Base-by-base conservation (phyloP, 257 asterid species). In the Solanum tacnaense region DNA sequence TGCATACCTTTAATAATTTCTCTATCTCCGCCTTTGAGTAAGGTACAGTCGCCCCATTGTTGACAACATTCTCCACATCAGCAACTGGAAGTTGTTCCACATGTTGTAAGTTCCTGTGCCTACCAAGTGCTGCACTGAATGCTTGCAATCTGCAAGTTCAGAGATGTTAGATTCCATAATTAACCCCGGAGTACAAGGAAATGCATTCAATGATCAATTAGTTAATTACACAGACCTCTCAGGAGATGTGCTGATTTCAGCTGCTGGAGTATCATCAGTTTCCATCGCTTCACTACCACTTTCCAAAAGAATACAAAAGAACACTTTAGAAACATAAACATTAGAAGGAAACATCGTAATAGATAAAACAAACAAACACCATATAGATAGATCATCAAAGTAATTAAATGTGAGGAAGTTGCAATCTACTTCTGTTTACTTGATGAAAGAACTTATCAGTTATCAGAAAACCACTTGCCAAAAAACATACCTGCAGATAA, bases 281-380 rank as follows among this genome's bases (percentile, higher is more conserved):
- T 95, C 99, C 99, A 94, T 95, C 29, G 96, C 90, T 85, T 92
- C 95, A 16, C 90, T 88, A 89, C 91, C 93, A 87, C 98, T 94
- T 56, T 34, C 82, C 88, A 89, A 86, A 84, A 67, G 36, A 75
- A 20, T 89, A 38, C 13, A 86, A 25, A 82, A 90, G 46, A 83
- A 56, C 31, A 13, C 13, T 87, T 82, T 1, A 49, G 68, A 82
- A 49, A 3, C 41, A 18, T 46, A 9, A 52, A 81, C 70, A 44
- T 18, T 46, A 46, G 20, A 49, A 46, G 68, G 85, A 29, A 44
- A 46, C 56, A 78, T 27, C 13, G 5, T 16, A 27, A 44, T 79
- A 39, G 84, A 76, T 41, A 27, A 46, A 18, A 81, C 20, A 46
- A 44, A 9, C 34, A 27, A 46, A 81, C 41, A 81, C 27, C 7